Base-by-base conservation (phyloP, 345 rosid species). In the Eucalyptus sp. region DNA sequence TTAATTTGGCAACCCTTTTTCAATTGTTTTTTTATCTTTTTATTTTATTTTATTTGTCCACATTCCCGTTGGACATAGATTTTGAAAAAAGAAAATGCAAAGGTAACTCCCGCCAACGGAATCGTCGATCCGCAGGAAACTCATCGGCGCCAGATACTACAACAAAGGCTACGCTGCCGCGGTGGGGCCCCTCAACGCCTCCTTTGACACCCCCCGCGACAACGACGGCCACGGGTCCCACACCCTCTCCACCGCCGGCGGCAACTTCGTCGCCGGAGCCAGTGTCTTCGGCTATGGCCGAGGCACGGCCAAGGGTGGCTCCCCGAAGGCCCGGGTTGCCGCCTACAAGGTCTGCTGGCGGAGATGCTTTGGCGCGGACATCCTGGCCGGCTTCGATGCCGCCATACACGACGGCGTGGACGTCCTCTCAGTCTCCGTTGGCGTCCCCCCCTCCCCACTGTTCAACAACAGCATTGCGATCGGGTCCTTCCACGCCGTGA, bases 331-430 rank as follows among this genome's bases (percentile, higher is more conserved):
- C 1, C 92, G 97, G 88, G 98, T 95, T 13, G 99, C 99, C 4
- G 95, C 99, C 12, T 97, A 97, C 94, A 97, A 96, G 89, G 97
- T 96, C 7, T 97, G 99, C 90, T 93, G 96, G 95, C 96, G 95
- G 0, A 54, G 87, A 66, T 97, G 99, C 93, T 95, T 92, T 24
- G 94, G 92, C 79, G 95, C 95, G 1, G 99, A 97, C 87, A 91
- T 97, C 5, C 15, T 97, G 31, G 95, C 94, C 0, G 99, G 92
- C 81, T 96, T 97, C 24, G 99, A 96, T 16, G 89, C 89, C 0
- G 98, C 99, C 41, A 96, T 97, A 48, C 91, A 94, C 24, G 98
- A 97, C 54, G 97, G 99, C 2, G 98, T 94, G 31, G 98, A 97
- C 87, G 93, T 96, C 81, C 81, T 97, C 48, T 96, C 99, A 6